These are phyloP conservation scores for Oxyria digyna DNA, from an alignment of 148 eudicot genomes.

Conservation along the genomic window DNA sequence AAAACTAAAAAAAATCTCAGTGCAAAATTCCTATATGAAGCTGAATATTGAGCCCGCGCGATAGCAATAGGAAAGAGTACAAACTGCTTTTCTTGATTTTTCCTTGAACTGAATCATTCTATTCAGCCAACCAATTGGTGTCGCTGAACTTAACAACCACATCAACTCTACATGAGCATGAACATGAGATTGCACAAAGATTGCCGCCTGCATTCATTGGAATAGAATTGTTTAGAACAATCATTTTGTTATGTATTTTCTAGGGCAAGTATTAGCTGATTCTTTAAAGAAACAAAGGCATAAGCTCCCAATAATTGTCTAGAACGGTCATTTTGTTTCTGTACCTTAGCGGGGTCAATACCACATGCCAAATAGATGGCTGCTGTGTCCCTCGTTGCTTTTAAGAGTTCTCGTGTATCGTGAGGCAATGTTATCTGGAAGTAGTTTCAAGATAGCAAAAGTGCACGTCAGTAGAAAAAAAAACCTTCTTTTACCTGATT, in stretches of 20 bases:
- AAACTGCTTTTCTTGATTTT: constrained; percentile 84
- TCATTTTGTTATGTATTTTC: neutral
- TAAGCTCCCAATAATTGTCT: neutral
- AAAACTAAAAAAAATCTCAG: neutral
- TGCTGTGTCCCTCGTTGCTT: constrained; percentile 83
- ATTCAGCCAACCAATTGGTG: constrained; percentile 97
- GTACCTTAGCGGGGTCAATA: constrained; percentile 76
- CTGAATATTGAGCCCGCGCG: neutral
- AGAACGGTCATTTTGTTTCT: neutral
- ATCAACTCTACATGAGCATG: constrained; percentile 94
- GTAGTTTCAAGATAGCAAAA: neutral
- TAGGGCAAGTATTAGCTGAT: neutral
- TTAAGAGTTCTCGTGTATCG: constrained; percentile 62
- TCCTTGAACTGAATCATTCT: constrained; percentile 98
- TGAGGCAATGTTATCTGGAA: constrained; percentile 89
- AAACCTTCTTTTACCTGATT: neutral
- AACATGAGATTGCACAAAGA: constrained; percentile 98
- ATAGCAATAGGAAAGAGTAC: neutral
- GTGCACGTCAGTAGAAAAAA: neutral
- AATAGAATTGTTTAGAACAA: neutral
- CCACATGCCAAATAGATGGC: constrained; percentile 96
- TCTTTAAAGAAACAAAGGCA: neutral
- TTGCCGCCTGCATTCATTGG: constrained; percentile 52
- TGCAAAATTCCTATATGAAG: neutral
- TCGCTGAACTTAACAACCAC: constrained; percentile 92